Conservation (phyloP, 257 asterid genomes). For the Nicotiana noctiflora region DNA sequence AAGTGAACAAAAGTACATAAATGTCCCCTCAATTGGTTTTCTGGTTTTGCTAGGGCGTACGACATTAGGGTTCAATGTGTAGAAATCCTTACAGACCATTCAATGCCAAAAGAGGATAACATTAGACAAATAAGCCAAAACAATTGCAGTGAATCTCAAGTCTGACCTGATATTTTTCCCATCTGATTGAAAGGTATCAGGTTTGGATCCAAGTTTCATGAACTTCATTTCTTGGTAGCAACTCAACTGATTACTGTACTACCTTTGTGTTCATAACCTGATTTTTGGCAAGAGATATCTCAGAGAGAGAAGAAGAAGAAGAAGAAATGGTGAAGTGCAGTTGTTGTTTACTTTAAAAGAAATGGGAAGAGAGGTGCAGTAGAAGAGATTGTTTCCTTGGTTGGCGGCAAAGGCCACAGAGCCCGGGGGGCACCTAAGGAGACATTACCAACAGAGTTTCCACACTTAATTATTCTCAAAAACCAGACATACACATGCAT, state of each 20-base stretch:
- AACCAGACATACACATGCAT: slow-evolving; percentile 35
- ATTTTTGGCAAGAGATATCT: slow-evolving; percentile 29
- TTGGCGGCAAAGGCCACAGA: slow-evolving; percentile 83
- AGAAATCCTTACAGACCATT: background rate
- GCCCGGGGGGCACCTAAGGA: slow-evolving; percentile 64
- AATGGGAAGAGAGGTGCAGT: slow-evolving; percentile 40
- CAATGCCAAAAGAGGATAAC: background rate
- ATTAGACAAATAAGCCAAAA: background rate
- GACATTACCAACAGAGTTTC: slow-evolving; percentile 51
- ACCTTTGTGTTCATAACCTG: slow-evolving; percentile 18
- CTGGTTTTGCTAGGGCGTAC: background rate
- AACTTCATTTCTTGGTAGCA: slow-evolving; percentile 59
- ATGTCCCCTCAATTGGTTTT: background rate
- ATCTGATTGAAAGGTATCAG: slow-evolving; percentile 77
- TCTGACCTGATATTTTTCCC: slow-evolving; percentile 68
- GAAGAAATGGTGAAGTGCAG: slow-evolving; percentile 18
- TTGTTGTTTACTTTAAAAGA: slow-evolving; percentile 30
- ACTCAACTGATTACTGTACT: slow-evolving; percentile 29
- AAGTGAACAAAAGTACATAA: background rate
- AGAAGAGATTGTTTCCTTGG: slow-evolving; percentile 66
- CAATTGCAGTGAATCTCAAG: background rate
- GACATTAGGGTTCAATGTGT: background rate
- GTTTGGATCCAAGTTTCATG: slow-evolving; percentile 98
- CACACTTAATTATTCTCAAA: slow-evolving; percentile 61
- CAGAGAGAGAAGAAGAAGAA: background rate